Evolutionary conservation across 768 basidiomycete species (phyloP), one percentile per base, ranked within the genome.

Genomic region (Serendipita indica): DNA sequence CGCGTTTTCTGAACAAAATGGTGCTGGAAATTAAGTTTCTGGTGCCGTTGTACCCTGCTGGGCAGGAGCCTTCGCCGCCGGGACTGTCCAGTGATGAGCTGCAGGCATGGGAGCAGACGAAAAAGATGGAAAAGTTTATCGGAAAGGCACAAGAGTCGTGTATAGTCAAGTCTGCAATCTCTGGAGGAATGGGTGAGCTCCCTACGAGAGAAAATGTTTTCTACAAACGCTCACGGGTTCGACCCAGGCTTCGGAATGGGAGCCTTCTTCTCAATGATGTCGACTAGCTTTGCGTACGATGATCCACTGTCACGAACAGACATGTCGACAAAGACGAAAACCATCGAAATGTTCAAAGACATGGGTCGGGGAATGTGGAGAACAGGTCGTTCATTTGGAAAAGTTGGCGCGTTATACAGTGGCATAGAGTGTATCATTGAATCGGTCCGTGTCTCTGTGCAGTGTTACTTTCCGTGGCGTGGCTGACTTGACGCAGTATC

Each of bases 221-320:
- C 22, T 60, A 46, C 46, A 32, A 33, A 33, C 28, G 18, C 30
- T 25, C 34, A 28, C 33, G 5, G 35, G 30, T 63, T 54, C 34
- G 35, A 60, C 7, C 25, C 62, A 96, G 93, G 94, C 46, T 82
- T 98, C 64, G 93, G 79, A 10, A 78, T 96, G 39, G 94, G 94
- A 60, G 92, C 85, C 32, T 92, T 97, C 76, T 89, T 98, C 73
- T 90, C 91, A 1, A 77, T 97, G 60, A 97, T 98, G 94, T 89
- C 88, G 33, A 76, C 91, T 18, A 89, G 91, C 28, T 93, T 98
- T 68, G 84, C 86, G 33, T 94, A 96, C 68, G 94, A 97, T 69
- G 93, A 97, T 69, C 92, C 93, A 10, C 72, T 89, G 12, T 7
- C 32, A 7, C 76, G 79, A 63, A 74, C 74, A 10, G 77, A 74